Base-by-base conservation (phyloP, 371 early-diverging fungal species). In the Lichtheimia ornata region DNA sequence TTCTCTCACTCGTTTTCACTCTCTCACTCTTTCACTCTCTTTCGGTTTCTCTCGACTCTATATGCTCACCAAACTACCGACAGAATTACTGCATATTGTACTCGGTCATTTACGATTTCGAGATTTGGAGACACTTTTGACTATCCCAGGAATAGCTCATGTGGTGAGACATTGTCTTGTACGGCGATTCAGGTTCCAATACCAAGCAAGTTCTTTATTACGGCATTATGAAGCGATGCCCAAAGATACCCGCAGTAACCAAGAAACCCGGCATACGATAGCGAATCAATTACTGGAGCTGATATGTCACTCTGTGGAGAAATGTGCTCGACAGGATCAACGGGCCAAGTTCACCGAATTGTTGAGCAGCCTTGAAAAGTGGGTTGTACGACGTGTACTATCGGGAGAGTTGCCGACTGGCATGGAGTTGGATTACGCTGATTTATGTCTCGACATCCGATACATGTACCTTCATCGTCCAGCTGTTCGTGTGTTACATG, bases 401-500 rank as follows among this genome's bases (percentile, higher is more conserved):
- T 51, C 66, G 9, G 13, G 51, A 18, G 63, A 67, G 30, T 53
- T 68, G 22, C 67, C 47, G 22, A 43, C 64, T 9, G 70, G 65
- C 4, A 24, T 66, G 24, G 78, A 77, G 51, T 56, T 67, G 45
- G 71, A 73, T n/a, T 80, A 80, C 69, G 77, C 75, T 59, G 45
- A 45, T 9, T 59, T 80, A 3, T 81, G 78, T 53, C 53, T 81
- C 2, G 58, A 69, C 25, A 60, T 81, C 20, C 62, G 81, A 50
- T 49, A 64, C 14, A 56, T 65, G 3, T 81, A 81, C 61, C 59
- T 81, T 7, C 78, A 77, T 57, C 66, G 74, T 11, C 67, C 78
- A 11, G 54, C 69, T 25, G 76, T 81, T 18, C 74, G 81, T 53
- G 71, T 63, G 6, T 59, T 81, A 6, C 81, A 81, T 62, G 81